These are phyloP conservation scores for Theileria parva DNA, from an alignment of 169 alveolate species.

Conservation along the genomic window DNA sequence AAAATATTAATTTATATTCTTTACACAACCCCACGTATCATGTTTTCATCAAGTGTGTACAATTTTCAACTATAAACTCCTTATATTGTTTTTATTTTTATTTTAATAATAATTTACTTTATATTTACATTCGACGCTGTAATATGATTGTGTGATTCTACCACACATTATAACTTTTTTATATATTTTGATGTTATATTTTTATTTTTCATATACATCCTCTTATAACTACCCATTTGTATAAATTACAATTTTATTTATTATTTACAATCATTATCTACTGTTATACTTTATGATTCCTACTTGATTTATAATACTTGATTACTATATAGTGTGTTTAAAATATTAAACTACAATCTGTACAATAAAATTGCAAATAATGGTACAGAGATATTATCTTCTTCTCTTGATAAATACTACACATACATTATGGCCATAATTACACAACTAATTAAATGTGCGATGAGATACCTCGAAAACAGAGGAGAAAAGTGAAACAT, in stretches of 20 bases:
- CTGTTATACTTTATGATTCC: neutral
- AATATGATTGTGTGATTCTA: neutral
- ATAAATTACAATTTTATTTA: neutral
- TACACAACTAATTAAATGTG: neutral
- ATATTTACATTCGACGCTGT: neutral
- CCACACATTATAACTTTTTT: neutral
- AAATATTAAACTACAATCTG: neutral
- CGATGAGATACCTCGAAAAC: slow-evolving; percentile 5
- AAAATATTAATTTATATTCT: neutral
- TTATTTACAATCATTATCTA: neutral
- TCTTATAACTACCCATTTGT: neutral
- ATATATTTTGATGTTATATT: neutral
- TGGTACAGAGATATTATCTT: slow-evolving; percentile 17
- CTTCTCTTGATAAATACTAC: neutral
- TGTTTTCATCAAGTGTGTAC: neutral
- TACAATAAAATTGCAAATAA: slow-evolving; percentile 21
- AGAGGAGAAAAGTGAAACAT: slow-evolving; percentile 6
- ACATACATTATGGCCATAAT: neutral
- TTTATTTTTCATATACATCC: neutral
- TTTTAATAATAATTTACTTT: neutral
- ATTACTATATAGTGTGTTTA: neutral
- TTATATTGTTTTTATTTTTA: neutral
- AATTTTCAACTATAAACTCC: neutral
- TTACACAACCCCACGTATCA: slow-evolving; percentile 10
- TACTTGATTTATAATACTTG: neutral